Conservation (phyloP, 768 basidiomycete genomes). For the Gyrodon lividus region DNA sequence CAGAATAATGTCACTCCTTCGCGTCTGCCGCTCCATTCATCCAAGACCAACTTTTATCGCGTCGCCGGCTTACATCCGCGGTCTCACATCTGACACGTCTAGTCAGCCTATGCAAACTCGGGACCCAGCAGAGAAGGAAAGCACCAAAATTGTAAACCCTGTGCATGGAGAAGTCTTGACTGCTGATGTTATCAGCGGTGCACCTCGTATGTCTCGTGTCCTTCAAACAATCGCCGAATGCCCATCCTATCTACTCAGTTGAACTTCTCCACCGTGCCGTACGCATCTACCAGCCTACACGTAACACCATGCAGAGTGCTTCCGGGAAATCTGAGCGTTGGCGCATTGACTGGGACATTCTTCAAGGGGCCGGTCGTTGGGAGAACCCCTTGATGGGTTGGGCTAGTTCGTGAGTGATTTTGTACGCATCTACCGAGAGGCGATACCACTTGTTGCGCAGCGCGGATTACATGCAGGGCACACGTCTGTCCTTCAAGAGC, state of each 20-base stretch:
- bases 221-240: background rate
- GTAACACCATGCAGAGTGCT: slow-evolving; percentile 95
- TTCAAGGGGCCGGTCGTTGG: slow-evolving; percentile 91
- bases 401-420: slow-evolving; percentile 80
- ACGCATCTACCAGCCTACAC: slow-evolving; percentile 89
- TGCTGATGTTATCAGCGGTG: slow-evolving; percentile 84
- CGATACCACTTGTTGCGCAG: slow-evolving; percentile 35
- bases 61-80: slow-evolving; percentile 15
- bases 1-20: slow-evolving; percentile 55
- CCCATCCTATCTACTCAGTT: slow-evolving; percentile 39
- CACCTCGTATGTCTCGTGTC: slow-evolving; percentile 58
- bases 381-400: slow-evolving; percentile 98
- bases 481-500: slow-evolving; percentile 75
- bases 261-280: slow-evolving; percentile 86
- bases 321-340: slow-evolving; percentile 82
- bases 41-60: slow-evolving; percentile 18
- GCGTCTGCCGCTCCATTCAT: slow-evolving; percentile 38
- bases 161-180: slow-evolving; percentile 61
- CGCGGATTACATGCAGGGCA: slow-evolving; percentile 96
- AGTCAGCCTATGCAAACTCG: slow-evolving; percentile 21
- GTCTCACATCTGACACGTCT: slow-evolving; percentile 18
- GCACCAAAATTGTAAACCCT: slow-evolving; percentile 42
- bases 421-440: background rate
- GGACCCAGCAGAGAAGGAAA: slow-evolving; percentile 22
- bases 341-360: slow-evolving; percentile 91